phyloP scores from a whole-genome alignment of 139 green algal species.

The Ulvella scutata region DNA sequence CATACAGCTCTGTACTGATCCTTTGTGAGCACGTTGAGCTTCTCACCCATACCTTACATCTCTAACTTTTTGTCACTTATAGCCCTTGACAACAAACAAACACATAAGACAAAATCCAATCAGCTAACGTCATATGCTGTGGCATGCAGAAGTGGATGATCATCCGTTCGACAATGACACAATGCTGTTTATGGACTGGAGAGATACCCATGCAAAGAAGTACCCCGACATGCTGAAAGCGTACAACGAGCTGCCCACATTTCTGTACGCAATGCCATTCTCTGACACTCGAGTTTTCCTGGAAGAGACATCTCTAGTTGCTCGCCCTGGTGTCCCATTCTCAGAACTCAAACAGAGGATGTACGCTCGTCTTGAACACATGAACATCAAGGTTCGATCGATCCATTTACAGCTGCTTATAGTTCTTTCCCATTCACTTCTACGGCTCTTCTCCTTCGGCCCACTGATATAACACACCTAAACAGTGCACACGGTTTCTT shows the following conservation, averaged over 20 bases:
- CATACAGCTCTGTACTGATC: too few species aligned
- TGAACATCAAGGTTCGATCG: constrained; percentile 58
- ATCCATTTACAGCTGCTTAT: not conserved
- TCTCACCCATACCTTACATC: too few species aligned
- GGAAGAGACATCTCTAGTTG: constrained; percentile 92
- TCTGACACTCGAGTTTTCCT: constrained; percentile 59
- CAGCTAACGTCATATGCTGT: too few species aligned
- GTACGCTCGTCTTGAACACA: constrained; percentile 54
- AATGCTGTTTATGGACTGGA: constrained; percentile 99
- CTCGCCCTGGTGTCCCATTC: constrained; percentile 74
- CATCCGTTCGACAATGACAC: constrained; percentile 81
- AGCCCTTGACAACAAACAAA: too few species aligned
- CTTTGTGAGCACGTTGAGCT: too few species aligned
- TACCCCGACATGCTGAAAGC: constrained; percentile 34
- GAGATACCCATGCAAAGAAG: constrained; percentile 67
- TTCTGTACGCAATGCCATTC: constrained; percentile 98
- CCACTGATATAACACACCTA: too few species aligned
- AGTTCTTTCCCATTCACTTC: too few species aligned
- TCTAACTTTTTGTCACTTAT: too few species aligned
- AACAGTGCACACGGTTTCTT: not conserved
- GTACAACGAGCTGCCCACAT: constrained; percentile 70
- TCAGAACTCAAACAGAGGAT: constrained; percentile 80
- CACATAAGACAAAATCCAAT: too few species aligned
- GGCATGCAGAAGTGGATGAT: constrained; percentile 46
- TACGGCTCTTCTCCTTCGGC: too few species aligned